phyloP scores from a whole-genome alignment of 1,139 yeast species.

The Candida neerlandica region DNA sequence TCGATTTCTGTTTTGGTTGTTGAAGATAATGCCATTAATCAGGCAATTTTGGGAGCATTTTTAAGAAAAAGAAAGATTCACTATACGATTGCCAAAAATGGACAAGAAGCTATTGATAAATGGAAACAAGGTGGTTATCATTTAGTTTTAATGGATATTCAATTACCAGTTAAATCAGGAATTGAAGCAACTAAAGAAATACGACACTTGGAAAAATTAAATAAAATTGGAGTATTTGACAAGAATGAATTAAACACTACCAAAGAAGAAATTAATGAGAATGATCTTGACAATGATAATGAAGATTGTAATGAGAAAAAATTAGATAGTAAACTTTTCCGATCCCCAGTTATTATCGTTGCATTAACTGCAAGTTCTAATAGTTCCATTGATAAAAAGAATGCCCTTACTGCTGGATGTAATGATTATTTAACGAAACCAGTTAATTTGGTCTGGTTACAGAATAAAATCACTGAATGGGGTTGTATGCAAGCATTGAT shows the following conservation, averaged over 20 bases:
- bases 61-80: conserved; percentile 83
- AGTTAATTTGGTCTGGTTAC: conserved; percentile 90
- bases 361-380: conserved; percentile 90
- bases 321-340: conserved; percentile 61
- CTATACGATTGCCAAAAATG: conserved; percentile 69
- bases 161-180: conserved; percentile 58
- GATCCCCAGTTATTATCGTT: conserved; percentile 93
- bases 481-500: conserved; percentile 97
- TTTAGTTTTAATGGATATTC: conserved; percentile 56
- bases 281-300: conserved; percentile 22
- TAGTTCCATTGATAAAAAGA: conserved; percentile 82
- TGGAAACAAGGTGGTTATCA: conserved; percentile 47
- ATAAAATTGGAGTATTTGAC: conserved; percentile 81
- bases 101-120: conserved; percentile 50
- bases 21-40: conserved; percentile 94
- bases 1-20: conserved; percentile 90
- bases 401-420: conserved; percentile 95
- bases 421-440: conserved; percentile 97
- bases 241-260: conserved; percentile 37
- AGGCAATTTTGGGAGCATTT: conserved; percentile 90
- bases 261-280: conserved; percentile 25
- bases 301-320: conserved; percentile 16
- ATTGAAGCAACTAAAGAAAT: conserved; percentile 48
- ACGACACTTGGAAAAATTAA: conserved; percentile 75
- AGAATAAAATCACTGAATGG: conserved; percentile 95